A percentile compares a stretch with the other conserved stretches of the same genome.
These are phyloP conservation scores for Arbutus unedo DNA, from an alignment of 148 eudicot genomes.

Conservation along the genomic window DNA sequence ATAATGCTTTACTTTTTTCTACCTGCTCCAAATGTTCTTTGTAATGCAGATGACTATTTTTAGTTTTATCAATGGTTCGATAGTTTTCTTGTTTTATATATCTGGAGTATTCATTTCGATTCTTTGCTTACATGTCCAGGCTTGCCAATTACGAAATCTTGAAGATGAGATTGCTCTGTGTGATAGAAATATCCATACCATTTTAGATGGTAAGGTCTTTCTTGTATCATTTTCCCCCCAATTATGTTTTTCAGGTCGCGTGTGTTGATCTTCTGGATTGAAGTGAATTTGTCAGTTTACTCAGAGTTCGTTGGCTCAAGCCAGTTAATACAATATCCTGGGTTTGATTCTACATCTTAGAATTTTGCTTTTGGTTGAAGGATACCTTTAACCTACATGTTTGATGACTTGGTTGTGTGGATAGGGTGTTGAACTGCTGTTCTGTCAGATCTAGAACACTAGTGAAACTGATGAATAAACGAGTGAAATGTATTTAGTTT, in stretches of 20 bases:
- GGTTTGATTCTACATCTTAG: not conserved
- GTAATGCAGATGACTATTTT: not conserved
- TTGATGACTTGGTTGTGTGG: not conserved
- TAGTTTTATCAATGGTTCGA: not conserved
- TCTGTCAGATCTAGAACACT: not conserved
- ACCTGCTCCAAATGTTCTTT: not conserved
- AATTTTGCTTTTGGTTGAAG: not conserved
- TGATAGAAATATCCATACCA: slow-evolving; percentile 43
- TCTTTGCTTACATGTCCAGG: slow-evolving; percentile 29
- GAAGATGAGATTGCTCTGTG: slow-evolving; percentile 48
- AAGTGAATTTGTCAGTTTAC: no score
- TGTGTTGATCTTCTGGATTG: not conserved
- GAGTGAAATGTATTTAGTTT: not conserved
- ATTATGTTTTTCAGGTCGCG: not conserved
- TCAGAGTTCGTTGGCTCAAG: not conserved
- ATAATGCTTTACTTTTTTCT: not conserved
- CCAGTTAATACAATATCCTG: not conserved
- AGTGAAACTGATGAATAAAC: not conserved
- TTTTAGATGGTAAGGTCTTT: slow-evolving; percentile 43
- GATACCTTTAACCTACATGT: not conserved
- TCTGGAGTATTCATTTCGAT: not conserved
- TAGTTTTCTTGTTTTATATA: not conserved
- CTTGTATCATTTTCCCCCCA: not conserved
- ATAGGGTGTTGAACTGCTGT: not conserved
- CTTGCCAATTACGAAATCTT: slow-evolving; percentile 35